phyloP scores from a whole-genome alignment of 129 eudicot species.

The Logfia minima region DNA sequence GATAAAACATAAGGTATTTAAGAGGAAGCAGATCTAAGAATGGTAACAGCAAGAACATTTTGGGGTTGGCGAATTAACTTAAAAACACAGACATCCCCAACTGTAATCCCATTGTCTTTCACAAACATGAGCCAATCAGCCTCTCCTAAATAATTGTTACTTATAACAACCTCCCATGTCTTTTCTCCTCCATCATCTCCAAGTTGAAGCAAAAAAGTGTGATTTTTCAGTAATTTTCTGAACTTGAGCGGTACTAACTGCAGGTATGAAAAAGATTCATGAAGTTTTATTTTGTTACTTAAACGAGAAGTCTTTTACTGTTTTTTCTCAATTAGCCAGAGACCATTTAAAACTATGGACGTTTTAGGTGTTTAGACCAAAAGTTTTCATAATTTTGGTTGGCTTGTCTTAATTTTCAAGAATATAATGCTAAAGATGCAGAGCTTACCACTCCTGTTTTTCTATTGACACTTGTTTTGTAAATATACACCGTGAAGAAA shows the following conservation, averaged over 20 bases:
- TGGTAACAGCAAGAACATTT: constrained; percentile 24
- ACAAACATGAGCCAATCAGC: constrained; percentile 30
- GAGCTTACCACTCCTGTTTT: constrained; percentile 18
- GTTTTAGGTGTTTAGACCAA: neutral
- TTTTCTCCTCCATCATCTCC: constrained; percentile 9
- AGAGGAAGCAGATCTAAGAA: constrained; percentile 19
- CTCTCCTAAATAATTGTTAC: neutral
- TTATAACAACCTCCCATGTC: constrained; percentile 9
- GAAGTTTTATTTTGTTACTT: no score
- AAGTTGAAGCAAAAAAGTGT: constrained; percentile 22
- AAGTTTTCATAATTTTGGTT: neutral
- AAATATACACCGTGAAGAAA: constrained; percentile 22
- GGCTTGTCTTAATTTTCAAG: neutral
- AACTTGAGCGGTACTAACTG: constrained; percentile 5
- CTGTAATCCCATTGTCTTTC: constrained; percentile 26
- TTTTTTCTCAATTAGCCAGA: neutral
- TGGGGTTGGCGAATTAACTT: constrained; percentile 18
- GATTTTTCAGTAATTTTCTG: neutral
- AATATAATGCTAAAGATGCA: neutral
- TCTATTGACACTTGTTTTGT: neutral
- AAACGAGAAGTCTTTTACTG: neutral
- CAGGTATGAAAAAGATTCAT: neutral
- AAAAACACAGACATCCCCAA: constrained; percentile 23
- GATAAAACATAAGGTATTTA: neutral
- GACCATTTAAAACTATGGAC: neutral